Percentiles rank a stretch among this genome's conserved stretches.
These are phyloP conservation scores for Endotrypanum monterogeii DNA, from an alignment of 208 protist genomes.

Conservation along the genomic window DNA sequence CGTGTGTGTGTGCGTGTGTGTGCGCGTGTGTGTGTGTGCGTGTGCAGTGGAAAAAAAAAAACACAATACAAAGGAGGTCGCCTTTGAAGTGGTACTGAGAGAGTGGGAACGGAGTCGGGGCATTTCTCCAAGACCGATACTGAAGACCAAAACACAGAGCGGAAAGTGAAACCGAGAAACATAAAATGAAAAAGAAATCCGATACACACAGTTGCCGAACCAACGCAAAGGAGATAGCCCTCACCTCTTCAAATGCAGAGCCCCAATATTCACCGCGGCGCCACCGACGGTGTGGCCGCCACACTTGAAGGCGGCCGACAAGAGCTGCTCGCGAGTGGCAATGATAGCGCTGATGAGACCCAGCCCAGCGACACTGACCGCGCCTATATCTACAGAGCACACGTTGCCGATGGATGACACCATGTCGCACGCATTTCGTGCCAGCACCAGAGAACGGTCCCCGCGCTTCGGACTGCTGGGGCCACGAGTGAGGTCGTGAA, in stretches of 20 bases:
- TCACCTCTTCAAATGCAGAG: conserved; percentile 18
- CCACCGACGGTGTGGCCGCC: conserved; percentile 15
- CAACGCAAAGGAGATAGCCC: neutral
- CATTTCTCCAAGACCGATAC: neutral
- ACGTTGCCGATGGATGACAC: conserved; percentile 64
- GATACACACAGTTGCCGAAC: neutral
- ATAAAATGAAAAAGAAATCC: neutral
- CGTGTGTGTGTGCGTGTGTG: no score
- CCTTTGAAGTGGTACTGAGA: no score
- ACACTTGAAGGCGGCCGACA: conserved; percentile 29
- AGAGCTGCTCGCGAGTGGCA: conserved; percentile 58
- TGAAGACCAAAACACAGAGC: neutral
- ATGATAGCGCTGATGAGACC: conserved; percentile 72
- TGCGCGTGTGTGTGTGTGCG: no score
- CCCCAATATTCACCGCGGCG: conserved; percentile 4
- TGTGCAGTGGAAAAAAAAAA: neutral
- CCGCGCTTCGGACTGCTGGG: conserved; percentile 34
- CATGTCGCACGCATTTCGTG: conserved; percentile 76
- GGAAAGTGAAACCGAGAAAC: neutral
- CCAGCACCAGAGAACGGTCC: conserved; percentile 46
- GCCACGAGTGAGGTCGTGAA: conserved; percentile 60
- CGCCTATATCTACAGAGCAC: conserved; percentile 45
- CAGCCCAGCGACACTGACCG: conserved; percentile 39
- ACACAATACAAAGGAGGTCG: neutral
- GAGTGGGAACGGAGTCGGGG: neutral